These are phyloP conservation scores for Moesziomyces aphidis DNA, from an alignment of 1,284 basidiomycete species.

Conservation along the genomic window DNA sequence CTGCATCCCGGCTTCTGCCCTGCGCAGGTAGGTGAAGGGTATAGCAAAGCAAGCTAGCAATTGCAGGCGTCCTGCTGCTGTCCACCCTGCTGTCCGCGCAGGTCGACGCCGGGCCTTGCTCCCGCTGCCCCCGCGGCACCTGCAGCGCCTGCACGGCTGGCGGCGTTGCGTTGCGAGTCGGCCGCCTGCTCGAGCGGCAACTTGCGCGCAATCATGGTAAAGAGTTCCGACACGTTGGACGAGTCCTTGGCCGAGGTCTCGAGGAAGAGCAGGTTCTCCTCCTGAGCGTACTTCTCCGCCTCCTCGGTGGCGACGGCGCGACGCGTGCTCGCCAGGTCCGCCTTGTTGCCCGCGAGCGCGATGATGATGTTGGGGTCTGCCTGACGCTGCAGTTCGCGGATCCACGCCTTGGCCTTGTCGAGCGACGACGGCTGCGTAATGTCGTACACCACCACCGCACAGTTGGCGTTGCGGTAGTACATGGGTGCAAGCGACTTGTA, in stretches of 20 bases:
- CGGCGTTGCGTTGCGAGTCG: slow-evolving; percentile 36
- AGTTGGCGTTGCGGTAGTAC: slow-evolving; percentile 68
- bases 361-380: slow-evolving; percentile 88
- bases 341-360: slow-evolving; percentile 94
- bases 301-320: slow-evolving; percentile 61
- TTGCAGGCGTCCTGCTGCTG: slow-evolving; percentile 54
- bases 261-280: slow-evolving; percentile 93
- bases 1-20: too few species aligned
- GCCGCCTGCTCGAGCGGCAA: slow-evolving; percentile 61
- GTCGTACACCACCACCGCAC: slow-evolving; percentile 66
- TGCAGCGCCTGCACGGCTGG: slow-evolving; percentile 35
- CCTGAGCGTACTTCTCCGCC: slow-evolving; percentile 91
- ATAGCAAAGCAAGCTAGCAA: slow-evolving; percentile 27
- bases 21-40: too few species aligned
- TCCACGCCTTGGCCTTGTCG: slow-evolving; percentile 97
- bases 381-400: slow-evolving; percentile 94
- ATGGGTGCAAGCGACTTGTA: slow-evolving; percentile 71
- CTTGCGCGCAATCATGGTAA: slow-evolving; percentile 64
- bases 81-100: slow-evolving; percentile 44
- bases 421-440: slow-evolving; percentile 73
- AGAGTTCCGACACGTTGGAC: slow-evolving; percentile 84
- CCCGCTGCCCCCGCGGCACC: slow-evolving; percentile 18
- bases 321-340: slow-evolving; percentile 78
- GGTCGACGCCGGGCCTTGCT: slow-evolving; percentile 49
- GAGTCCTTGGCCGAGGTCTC: slow-evolving; percentile 96